Evolutionary conservation across 495 filamentous ascomycete species (phyloP).

Genomic region (Staphylotrichum longicolle): DNA sequence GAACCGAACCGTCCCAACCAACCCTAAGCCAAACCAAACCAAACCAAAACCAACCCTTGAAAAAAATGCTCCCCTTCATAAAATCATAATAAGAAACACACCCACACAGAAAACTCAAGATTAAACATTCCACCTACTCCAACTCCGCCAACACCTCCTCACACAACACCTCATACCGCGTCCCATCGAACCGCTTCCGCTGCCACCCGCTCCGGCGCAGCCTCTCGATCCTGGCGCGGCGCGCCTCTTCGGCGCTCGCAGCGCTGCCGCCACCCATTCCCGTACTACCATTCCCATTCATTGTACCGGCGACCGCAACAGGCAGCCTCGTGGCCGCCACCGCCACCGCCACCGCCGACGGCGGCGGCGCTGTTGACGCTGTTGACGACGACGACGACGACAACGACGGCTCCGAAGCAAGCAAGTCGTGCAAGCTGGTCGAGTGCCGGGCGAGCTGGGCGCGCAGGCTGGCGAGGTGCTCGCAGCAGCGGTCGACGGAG

Average conservation of each 20-base stretch:
- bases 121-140: slow-evolving; percentile 7
- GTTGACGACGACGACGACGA: neutral
- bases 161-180: slow-evolving; percentile 49
- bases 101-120: too few species aligned
- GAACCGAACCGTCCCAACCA: too few species aligned
- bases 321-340: neutral
- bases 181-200: slow-evolving; percentile 49
- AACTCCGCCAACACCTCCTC: slow-evolving; percentile 48
- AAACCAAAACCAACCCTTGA: too few species aligned
- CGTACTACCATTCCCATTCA: too few species aligned
- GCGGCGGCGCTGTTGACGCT: slow-evolving; percentile 1
- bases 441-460: slow-evolving; percentile 43
- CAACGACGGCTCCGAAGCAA: slow-evolving; percentile 12
- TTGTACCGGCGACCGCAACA: too few species aligned
- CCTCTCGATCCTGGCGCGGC: slow-evolving; percentile 46
- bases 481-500: slow-evolving; percentile 44
- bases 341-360: slow-evolving; percentile 19
- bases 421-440: slow-evolving; percentile 37
- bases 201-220: slow-evolving; percentile 47
- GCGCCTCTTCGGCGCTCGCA: slow-evolving; percentile 29
- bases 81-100: neutral
- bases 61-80: neutral
- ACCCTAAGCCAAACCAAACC: too few species aligned
- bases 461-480: slow-evolving; percentile 42
- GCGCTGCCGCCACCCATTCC: slow-evolving; percentile 1